Evolutionary conservation across 495 filamentous ascomycete genomes (phyloP).

Genomic region (Letharia lupina): DNA sequence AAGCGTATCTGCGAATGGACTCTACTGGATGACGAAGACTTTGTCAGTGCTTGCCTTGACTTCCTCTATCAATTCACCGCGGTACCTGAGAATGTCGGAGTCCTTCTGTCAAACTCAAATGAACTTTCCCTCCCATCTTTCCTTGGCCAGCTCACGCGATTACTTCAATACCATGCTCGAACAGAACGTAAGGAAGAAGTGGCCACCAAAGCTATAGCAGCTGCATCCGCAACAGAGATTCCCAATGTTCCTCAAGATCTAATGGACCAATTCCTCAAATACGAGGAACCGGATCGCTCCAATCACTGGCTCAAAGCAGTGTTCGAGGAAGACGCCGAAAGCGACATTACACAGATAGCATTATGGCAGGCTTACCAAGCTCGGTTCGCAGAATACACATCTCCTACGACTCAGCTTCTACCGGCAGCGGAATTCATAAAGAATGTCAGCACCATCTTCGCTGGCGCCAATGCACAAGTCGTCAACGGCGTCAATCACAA

Average conservation of each 20-base stretch:
- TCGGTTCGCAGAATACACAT: conserved; percentile 53
- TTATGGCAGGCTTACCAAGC: conserved; percentile 95
- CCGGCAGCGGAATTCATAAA: conserved; percentile 94
- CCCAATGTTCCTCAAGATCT: conserved; percentile 66
- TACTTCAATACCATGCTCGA: conserved; percentile 59
- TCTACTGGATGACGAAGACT: conserved; percentile 83
- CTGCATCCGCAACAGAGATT: conserved; percentile 52
- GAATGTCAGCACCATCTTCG: conserved; percentile 77
- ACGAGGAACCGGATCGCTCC: conserved; percentile 80
- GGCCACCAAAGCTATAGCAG: conserved; percentile 40
- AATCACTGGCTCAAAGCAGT: conserved; percentile 63
- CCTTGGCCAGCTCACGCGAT: conserved; percentile 64
- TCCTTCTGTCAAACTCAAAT: conserved; percentile 46
- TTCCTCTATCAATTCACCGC: conserved; percentile 95
- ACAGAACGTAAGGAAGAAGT: conserved; percentile 36
- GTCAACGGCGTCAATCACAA: conserved; percentile 50
- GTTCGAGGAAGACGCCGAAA: conserved; percentile 73
- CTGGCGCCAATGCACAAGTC: conserved; percentile 74
- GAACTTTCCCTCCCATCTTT: conserved; percentile 56
- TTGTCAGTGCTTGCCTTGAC: conserved; percentile 77
- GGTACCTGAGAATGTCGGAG: conserved; percentile 74
- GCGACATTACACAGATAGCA: conserved; percentile 89
- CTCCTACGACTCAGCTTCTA: conserved; percentile 52
- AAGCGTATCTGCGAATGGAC: conserved; percentile 69
- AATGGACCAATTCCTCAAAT: conserved; percentile 61